Evolutionary conservation across 345 rosid genomes (phyloP).

Genomic region (Moricandia moricandioides): DNA sequence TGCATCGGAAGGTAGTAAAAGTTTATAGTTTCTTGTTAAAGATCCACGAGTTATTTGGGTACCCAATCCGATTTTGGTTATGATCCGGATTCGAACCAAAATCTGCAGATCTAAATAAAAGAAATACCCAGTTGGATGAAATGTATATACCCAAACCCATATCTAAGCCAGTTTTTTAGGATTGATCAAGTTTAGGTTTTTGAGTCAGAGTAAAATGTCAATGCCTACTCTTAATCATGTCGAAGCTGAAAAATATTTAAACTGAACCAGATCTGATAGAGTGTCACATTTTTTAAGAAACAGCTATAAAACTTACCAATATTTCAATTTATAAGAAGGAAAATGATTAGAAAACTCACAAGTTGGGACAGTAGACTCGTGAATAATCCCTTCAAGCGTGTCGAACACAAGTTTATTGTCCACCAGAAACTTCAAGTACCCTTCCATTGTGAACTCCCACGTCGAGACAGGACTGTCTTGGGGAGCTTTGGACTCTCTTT

Average conservation of each 20-base stretch:
- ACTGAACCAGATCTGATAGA: constrained; percentile 23
- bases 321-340: neutral
- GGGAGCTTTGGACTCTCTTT: neutral
- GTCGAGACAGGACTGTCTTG: neutral
- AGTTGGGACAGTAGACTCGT: neutral
- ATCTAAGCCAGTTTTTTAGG: neutral
- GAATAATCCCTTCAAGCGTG: neutral
- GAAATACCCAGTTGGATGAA: neutral
- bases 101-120: neutral
- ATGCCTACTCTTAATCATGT: neutral
- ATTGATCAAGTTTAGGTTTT: neutral
- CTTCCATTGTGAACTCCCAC: neutral
- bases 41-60: neutral
- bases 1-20: no score
- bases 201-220: neutral
- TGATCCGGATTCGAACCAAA: neutral
- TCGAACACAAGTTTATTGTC: neutral
- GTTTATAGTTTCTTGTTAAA: no score
- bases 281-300: neutral
- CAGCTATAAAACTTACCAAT: neutral
- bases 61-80: neutral
- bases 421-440: neutral
- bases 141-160: neutral
- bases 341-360: neutral
- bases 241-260: constrained; percentile 34